Base-by-base conservation (phyloP, 1,139 yeast species). In the Geotrichum cucujoidarum region DNA sequence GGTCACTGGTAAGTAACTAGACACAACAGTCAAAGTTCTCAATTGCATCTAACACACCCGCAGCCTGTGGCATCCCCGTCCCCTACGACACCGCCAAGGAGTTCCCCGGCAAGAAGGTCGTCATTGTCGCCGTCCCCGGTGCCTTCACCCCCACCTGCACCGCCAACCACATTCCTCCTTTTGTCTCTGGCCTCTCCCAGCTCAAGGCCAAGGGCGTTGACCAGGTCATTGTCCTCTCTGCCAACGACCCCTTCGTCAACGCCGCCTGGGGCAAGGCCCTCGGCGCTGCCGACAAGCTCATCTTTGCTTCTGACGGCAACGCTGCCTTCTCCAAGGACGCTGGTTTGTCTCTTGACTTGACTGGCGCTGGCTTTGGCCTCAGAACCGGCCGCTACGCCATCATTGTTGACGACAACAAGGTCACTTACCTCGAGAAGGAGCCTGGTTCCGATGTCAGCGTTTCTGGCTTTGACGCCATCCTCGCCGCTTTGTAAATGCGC, bases 121-220 rank as follows among this genome's bases (percentile, higher is more conserved):
- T 85, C 39, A 73, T 87, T 59, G 87, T 90, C 36, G 76, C 87
- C 50, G 95, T 86, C 24, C 95, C 95, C 53, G 95, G 95, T 55
- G 95, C 96, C 20, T 88, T 87, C 75, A 85, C 95, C 33, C 95
- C 95, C 57, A 81, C 95, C 5, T 88, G 95, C 70, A 80, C 92
- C 32, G 85, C 80, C 55, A 72, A 75, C 57, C 95, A 89, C 67
- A 78, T 88, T 57, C 96, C 96, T 24, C 86, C 81, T 16, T 86
- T 74, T 68, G 69, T 88, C 53, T 66, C 70, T 47, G 70, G 77
- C 47, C 61, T 76, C 47, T 64, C 64, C 10, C 76, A 80, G 49
- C 83, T 83, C 51, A 75, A 78, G 67, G 69, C 72, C 47, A 83
- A 82, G 67, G 87, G 89, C 21, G 85, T 84, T 37, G 86, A 81